Percentiles rank a stretch among this genome's conserved stretches.
Evolutionary conservation across 164 flowering plant species (phyloP).

Genomic region (Echeveria elegans): DNA sequence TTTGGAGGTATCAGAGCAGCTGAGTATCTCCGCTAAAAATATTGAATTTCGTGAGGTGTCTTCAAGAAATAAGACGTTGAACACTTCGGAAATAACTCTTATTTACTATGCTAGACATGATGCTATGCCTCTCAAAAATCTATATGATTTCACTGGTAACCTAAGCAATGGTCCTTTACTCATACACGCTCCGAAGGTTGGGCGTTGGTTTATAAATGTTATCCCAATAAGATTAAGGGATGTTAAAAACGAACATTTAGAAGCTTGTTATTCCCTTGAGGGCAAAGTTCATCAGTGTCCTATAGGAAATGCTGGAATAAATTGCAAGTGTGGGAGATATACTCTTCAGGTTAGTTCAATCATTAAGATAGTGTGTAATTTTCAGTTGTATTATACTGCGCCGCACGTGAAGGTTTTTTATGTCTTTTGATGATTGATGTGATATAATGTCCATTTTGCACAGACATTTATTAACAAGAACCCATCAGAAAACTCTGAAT

Average conservation of each 20-base stretch:
- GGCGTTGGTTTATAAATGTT: constrained; percentile 70
- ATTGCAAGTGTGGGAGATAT: constrained; percentile 50
- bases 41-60: constrained; percentile 21
- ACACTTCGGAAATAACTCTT: constrained; percentile 23
- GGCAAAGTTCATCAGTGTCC: constrained; percentile 63
- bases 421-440: not conserved
- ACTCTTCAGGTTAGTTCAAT: constrained; percentile 54
- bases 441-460: constrained; percentile 26
- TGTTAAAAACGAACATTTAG: constrained; percentile 12
- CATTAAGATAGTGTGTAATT: not conserved
- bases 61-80: constrained; percentile 17
- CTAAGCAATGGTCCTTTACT: constrained; percentile 38
- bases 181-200: constrained; percentile 51
- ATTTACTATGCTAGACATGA: constrained; percentile 69
- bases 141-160: constrained; percentile 50
- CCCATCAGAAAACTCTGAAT: constrained; percentile 39
- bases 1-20: constrained; percentile 27
- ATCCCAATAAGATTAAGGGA: constrained; percentile 20
- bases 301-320: constrained; percentile 57
- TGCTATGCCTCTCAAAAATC: constrained; percentile 42
- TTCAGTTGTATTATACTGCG: not conserved
- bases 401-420: not conserved
- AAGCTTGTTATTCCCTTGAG: constrained; percentile 65
- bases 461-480: constrained; percentile 60
- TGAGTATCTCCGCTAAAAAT: constrained; percentile 35